These are phyloP conservation scores for Lobosporangium transversale DNA, from an alignment of 192 early-diverging fungal genomes.

Conservation along the genomic window DNA sequence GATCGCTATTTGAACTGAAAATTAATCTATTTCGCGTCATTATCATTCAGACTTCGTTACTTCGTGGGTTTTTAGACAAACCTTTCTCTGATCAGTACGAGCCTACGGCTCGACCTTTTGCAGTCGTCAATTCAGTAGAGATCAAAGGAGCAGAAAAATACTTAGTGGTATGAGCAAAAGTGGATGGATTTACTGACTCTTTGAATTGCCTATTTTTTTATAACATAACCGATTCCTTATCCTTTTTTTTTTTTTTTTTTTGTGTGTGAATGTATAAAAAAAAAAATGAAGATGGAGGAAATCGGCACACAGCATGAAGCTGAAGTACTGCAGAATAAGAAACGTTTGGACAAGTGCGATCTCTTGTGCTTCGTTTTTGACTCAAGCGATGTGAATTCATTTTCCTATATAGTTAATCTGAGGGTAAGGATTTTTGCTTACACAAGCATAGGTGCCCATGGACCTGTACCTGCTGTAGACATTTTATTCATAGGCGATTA, in stretches of 20 bases:
- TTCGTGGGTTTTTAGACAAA: slow-evolving; percentile 89
- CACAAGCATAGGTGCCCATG: slow-evolving; percentile 6
- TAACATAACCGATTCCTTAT: too few species aligned
- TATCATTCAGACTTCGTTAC: slow-evolving; percentile 84
- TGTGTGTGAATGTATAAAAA: too few species aligned
- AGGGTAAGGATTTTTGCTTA: slow-evolving; percentile 61
- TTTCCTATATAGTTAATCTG: slow-evolving; percentile 88
- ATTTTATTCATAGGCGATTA: too few species aligned
- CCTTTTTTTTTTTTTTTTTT: too few species aligned
- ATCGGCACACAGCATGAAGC: slow-evolving; percentile 87
- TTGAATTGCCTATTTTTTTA: too few species aligned
- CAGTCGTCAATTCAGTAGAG: slow-evolving; percentile 95
- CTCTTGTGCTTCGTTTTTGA: slow-evolving; percentile 96
- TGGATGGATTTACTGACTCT: too few species aligned
- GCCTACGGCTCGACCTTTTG: slow-evolving; percentile 79
- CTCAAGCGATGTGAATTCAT: slow-evolving; percentile 92
- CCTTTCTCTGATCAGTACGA: slow-evolving; percentile 78
- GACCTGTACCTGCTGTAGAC: slow-evolving; percentile 9
- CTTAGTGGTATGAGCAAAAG: slow-evolving; percentile 79
- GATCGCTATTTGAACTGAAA: too few species aligned
- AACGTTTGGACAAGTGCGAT: slow-evolving; percentile 89
- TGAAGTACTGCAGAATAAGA: slow-evolving; percentile 90
- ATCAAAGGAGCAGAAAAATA: slow-evolving; percentile 95
- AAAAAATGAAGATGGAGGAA: slow-evolving; percentile 88
- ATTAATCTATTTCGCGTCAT: too few species aligned